phyloP scores from a whole-genome alignment of 768 basidiomycete species.

The Candolleomyces aberdarensis region DNA sequence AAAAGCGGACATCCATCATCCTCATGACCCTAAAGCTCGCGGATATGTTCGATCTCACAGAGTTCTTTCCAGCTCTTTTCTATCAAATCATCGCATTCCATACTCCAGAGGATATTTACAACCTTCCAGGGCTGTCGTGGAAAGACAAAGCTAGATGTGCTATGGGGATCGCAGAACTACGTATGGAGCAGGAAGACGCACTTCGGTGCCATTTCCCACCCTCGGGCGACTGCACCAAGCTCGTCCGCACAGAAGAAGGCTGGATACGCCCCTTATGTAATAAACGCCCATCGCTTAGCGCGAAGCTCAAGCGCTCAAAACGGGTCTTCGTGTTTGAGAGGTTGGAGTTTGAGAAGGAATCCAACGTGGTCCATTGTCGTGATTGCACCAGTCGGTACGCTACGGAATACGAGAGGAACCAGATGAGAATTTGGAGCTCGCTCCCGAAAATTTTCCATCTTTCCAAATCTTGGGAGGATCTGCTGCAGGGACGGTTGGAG shows the following conservation, averaged over 20 bases:
- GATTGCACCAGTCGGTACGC: neutral
- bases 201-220: neutral
- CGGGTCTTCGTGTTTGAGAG: neutral
- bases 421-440: constrained; percentile 1
- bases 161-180: neutral
- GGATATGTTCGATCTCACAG: neutral
- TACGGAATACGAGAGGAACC: constrained; percentile 3
- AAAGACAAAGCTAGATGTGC: constrained; percentile 2
- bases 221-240: neutral
- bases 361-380: constrained; percentile 1
- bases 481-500: neutral
- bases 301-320: neutral
- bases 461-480: neutral
- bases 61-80: neutral
- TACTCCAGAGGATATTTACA: neutral
- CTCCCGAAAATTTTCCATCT: neutral
- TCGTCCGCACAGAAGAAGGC: neutral
- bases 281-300: neutral
- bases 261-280: constrained; percentile 2
- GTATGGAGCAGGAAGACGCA: neutral
- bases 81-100: constrained; percentile 1
- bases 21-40: neutral
- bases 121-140: neutral
- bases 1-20: neutral
- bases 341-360: constrained; percentile 4